A percentile compares a stretch with the other conserved stretches of the same genome.
These are phyloP conservation scores for Chlamydomonas schloesseri DNA, from an alignment of 139 green algal species.

Conservation along the genomic window DNA sequence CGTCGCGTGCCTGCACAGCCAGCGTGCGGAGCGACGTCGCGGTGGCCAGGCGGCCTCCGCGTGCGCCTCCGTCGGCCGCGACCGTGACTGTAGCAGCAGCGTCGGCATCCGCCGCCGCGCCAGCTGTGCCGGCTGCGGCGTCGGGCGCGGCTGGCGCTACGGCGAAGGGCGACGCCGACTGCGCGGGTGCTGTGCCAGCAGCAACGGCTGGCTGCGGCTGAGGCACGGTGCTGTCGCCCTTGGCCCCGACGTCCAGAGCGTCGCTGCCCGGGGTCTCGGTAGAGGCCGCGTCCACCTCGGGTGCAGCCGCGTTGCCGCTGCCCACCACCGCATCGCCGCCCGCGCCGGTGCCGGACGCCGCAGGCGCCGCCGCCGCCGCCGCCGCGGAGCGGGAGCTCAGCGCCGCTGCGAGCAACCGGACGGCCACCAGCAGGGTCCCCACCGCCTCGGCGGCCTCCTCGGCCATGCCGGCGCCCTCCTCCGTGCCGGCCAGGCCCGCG, in stretches of 20 bases:
- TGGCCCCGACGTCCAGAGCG: no score
- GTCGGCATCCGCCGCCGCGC: no score
- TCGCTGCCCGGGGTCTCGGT: no score
- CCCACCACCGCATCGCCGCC: background rate
- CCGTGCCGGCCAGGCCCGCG: background rate
- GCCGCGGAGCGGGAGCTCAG: background rate
- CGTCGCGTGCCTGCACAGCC: background rate
- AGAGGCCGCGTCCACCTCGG: no score
- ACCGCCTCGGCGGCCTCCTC: slow-evolving; percentile 22
- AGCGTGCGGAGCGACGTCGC: background rate
- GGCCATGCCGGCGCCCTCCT: background rate
- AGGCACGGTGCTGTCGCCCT: no score
- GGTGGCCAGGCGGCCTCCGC: background rate
- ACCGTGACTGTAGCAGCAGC: background rate
- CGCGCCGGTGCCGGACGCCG: background rate
- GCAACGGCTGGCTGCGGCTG: no score
- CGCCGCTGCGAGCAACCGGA: slow-evolving; percentile 19
- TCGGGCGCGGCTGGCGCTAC: background rate
- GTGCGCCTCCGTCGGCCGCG: background rate
- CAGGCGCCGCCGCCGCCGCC: background rate
- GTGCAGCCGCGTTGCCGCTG: background rate
- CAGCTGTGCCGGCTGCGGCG: no score
- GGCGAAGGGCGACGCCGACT: no score
- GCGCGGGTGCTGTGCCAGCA: no score
- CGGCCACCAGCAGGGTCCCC: slow-evolving; percentile 25